Evolutionary conservation across 1,139 yeast genomes (phyloP), one percentile per base, ranked within the genome.

Genomic region (Meyerozyma sp.): DNA sequence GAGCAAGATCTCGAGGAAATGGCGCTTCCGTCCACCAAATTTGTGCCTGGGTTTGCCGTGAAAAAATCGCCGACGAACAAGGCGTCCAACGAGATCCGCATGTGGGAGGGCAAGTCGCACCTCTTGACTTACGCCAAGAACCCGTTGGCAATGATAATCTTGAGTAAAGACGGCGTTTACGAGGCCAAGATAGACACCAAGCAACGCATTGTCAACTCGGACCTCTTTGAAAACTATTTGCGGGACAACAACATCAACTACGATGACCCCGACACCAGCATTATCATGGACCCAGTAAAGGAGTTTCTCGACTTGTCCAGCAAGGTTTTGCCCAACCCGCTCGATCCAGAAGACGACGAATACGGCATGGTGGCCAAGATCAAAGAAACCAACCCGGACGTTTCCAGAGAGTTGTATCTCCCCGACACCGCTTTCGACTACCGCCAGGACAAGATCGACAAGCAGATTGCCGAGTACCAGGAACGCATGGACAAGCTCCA

Each of bases 21-120:
- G 44, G 66, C 66, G 7, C 60, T 55, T 41, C 50, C 51, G 23
- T 41, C 44, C 5, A 49, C 52, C 41, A 48, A 52, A 2, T 67
- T 61, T 43, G 48, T 65, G 16, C 71, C 71, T 0, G 62, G 63
- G 6, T 62, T 59, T 40, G 43, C 60, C 5, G 58, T 63, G 20
- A 59, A 55, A 40, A 48, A 44, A 18, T 42, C 50, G 18, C 66
- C 63, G 40, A 62, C 57, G 36, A 60, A 62, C 48, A 45, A 62
- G 36, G 61, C 65, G 5, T 56, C 46, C 39, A 63, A 64, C 46
- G 64, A 59, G 39, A 50, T 57, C 23, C 49, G 70, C 39, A 55
- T 61, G 14, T 47, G 63, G 37, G 64, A 64, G 51, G 65, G 63
- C 11, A 63, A 58, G 44, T 53, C 58, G 14, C 61, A 63, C 47